Evolutionary conservation across 352 stramenopile species (phyloP).

Genomic region (Globisporangium recalcitrans): DNA sequence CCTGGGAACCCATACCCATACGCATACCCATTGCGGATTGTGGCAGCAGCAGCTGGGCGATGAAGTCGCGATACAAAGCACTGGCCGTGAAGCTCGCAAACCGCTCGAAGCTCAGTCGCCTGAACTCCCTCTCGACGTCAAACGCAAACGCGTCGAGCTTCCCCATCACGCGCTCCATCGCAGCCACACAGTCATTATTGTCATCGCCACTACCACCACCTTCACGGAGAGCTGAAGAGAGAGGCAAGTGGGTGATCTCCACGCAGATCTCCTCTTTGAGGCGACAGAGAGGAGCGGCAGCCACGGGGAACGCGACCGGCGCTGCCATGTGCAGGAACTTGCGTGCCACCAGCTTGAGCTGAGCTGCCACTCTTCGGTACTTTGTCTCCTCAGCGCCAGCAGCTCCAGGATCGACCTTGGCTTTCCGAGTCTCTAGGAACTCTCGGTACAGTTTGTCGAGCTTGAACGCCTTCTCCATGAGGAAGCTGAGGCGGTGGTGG

Average conservation of each 20-base stretch:
- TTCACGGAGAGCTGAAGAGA: background rate
- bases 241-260: constrained; percentile 16
- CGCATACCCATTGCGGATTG: no score
- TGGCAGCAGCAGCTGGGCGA: constrained; percentile 9
- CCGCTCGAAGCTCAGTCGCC: constrained; percentile 35
- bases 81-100: constrained; percentile 46
- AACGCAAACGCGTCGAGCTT: constrained; percentile 33
- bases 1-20: background rate
- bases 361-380: constrained; percentile 11
- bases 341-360: constrained; percentile 21
- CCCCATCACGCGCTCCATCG: constrained; percentile 18
- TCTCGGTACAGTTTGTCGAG: constrained; percentile 30
- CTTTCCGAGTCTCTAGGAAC: background rate
- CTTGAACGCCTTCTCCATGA: constrained; percentile 51
- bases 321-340: constrained; percentile 24
- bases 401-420: background rate
- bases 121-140: constrained; percentile 42
- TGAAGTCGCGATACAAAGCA: constrained; percentile 44
- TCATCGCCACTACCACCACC: constrained; percentile 10
- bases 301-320: constrained; percentile 18
- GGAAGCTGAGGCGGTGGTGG: constrained; percentile 51
- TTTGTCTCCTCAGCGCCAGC: background rate
- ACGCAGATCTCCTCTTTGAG: constrained; percentile 28
- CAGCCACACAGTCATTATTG: background rate
- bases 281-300: constrained; percentile 14